phyloP scores from a whole-genome alignment of 768 basidiomycete genomes.

The Glaciozyma martinii region DNA sequence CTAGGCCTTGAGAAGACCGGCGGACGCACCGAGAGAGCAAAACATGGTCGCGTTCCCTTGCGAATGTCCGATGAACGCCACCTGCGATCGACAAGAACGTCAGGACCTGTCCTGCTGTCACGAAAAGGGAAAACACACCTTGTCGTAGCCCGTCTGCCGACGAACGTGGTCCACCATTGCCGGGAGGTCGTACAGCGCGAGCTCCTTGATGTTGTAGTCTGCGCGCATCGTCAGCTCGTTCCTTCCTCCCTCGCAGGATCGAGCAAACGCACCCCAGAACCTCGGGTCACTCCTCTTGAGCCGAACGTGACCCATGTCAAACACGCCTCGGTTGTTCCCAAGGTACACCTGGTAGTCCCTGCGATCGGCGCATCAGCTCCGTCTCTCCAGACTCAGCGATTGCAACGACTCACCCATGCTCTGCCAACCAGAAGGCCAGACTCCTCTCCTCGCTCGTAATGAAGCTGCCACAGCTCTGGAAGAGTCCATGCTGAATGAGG shows the following conservation, averaged over 20 bases:
- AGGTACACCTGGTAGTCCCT: conserved; percentile 45
- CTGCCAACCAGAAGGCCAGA: conserved; percentile 48
- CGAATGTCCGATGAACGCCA: conserved; percentile 49
- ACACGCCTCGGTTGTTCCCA: conserved; percentile 45
- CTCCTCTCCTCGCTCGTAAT: conserved; percentile 48
- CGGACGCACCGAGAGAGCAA: conserved; percentile 41
- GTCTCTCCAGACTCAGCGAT: too few relatives aligned
- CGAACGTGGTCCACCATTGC: conserved; percentile 47
- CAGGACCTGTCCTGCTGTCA: not conserved
- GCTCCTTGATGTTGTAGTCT: conserved; percentile 49
- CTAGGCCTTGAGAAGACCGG: not conserved
- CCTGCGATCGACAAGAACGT: conserved; percentile 32
- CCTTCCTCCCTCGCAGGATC: not conserved
- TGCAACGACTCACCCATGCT: conserved; percentile 37
- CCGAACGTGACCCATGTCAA: conserved; percentile 46
- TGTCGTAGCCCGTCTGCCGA: conserved; percentile 44
- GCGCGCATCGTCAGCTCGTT: not conserved
- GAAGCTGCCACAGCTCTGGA: conserved; percentile 47
- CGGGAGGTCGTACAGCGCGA: conserved; percentile 48
- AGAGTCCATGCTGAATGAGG: conserved; percentile 47
- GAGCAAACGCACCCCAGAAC: conserved; percentile 44
- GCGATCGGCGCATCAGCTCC: not conserved
- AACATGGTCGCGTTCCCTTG: conserved; percentile 49
- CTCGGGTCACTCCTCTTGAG: conserved; percentile 44
- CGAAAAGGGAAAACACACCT: conserved; percentile 31